These are phyloP conservation scores for Draba incana DNA, from an alignment of 345 rosid species.

Conservation along the genomic window DNA sequence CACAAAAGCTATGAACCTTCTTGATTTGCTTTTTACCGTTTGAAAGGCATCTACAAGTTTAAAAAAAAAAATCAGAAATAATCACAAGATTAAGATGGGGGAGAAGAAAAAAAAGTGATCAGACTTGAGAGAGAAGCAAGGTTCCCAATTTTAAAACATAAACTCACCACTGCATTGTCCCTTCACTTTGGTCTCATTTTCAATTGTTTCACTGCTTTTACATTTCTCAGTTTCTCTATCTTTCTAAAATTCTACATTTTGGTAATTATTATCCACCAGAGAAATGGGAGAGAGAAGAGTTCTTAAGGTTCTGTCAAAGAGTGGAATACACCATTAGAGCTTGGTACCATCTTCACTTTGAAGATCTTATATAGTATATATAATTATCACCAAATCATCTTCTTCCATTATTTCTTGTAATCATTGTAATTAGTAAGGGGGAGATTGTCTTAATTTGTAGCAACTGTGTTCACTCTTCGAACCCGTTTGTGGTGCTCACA, in stretches of 20 bases:
- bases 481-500: slow-evolving; percentile 59
- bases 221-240: slow-evolving; percentile 25
- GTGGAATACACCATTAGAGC: slow-evolving; percentile 72
- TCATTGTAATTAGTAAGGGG: background rate
- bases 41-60: slow-evolving; percentile 11
- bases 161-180: slow-evolving; percentile 53
- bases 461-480: slow-evolving; percentile 71
- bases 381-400: background rate
- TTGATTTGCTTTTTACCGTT: slow-evolving; percentile 15
- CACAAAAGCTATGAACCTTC: slow-evolving; percentile 25
- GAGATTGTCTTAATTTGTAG: slow-evolving; percentile 43
- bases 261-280: slow-evolving; percentile 38
- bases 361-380: slow-evolving; percentile 61
- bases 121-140: slow-evolving; percentile 71
- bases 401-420: slow-evolving; percentile 9
- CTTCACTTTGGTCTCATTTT: slow-evolving; percentile 49
- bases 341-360: slow-evolving; percentile 73
- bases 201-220: slow-evolving; percentile 12
- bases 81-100: slow-evolving; percentile 44
- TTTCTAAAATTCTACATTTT: slow-evolving; percentile 17
- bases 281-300: slow-evolving; percentile 51
- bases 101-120: slow-evolving; percentile 60
- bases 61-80: background rate
- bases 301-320: slow-evolving; percentile 61
- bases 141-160: slow-evolving; percentile 67